A percentile compares a stretch with the other conserved stretches of the same genome.
These are phyloP conservation scores for Lagenidium sp. DNA, from an alignment of 352 stramenopile species.

Conservation along the genomic window DNA sequence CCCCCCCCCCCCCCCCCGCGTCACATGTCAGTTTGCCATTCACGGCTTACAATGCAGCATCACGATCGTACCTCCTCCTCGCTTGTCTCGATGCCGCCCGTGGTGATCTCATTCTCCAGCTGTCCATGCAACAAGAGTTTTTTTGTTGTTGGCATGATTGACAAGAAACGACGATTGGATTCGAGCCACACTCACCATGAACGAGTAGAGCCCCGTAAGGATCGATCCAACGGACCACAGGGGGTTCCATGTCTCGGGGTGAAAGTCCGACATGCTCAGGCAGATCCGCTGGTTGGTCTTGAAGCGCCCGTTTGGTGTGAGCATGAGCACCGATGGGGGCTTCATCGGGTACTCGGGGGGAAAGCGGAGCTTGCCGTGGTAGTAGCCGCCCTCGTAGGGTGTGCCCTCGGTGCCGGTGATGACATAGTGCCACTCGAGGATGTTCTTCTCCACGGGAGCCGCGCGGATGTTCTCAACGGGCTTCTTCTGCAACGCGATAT, in stretches of 20 bases:
- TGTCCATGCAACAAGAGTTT: too few relatives aligned
- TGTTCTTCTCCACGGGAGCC: constrained; percentile 86
- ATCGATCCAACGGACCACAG: constrained; percentile 94
- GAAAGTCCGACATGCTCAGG: constrained; percentile 93
- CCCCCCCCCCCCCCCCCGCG: too few relatives aligned
- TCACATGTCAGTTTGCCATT: too few relatives aligned
- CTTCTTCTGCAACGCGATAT: constrained; percentile 78
- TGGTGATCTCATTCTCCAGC: constrained; percentile 76
- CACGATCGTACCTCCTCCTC: constrained; percentile 43
- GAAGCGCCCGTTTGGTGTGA: constrained; percentile 92
- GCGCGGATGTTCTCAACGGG: constrained; percentile 85
- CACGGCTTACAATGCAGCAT: not conserved
- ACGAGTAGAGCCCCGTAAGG: constrained; percentile 92
- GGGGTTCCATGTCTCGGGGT: constrained; percentile 94
- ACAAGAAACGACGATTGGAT: too few relatives aligned
- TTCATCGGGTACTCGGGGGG: constrained; percentile 93
- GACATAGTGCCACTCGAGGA: constrained; percentile 96
- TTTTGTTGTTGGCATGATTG: too few relatives aligned
- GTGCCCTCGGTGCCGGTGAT: constrained; percentile 54
- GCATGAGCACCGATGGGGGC: constrained; percentile 91
- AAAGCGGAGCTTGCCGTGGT: constrained; percentile 90
- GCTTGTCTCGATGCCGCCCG: constrained; percentile 75
- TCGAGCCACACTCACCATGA: constrained; percentile 78
- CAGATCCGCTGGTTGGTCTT: constrained; percentile 89
- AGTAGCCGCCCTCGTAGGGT: constrained; percentile 83